Conservation (phyloP, 306 rosid species). For the Albizia julibrissin region DNA sequence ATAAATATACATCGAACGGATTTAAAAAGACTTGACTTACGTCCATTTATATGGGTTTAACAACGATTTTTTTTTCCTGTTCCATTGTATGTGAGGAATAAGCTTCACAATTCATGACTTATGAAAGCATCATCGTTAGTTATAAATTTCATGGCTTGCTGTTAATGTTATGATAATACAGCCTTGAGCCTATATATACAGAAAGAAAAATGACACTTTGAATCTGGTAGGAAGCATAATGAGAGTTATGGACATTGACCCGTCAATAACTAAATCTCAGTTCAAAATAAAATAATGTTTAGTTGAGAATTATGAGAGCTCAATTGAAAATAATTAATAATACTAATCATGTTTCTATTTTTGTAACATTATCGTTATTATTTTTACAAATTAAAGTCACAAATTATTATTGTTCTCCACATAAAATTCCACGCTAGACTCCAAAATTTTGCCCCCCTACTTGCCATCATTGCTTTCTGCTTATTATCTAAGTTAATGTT, state of each 20-base stretch:
- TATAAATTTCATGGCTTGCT: too few species aligned
- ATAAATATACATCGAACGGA: neutral
- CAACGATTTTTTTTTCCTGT: neutral
- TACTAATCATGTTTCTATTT: too few species aligned
- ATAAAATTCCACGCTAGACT: conserved; percentile 33
- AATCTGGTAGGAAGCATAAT: neutral
- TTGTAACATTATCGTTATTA: neutral
- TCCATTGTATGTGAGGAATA: neutral
- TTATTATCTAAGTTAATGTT: neutral
- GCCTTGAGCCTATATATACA: conserved; percentile 5
- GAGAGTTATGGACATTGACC: neutral
- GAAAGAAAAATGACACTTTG: neutral
- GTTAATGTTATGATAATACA: neutral
- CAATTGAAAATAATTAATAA: neutral
- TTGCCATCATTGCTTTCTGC: neutral
- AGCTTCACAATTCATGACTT: neutral
- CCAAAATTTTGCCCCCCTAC: conserved; percentile 37
- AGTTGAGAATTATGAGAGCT: neutral
- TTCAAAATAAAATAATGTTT: neutral
- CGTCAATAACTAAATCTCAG: neutral
- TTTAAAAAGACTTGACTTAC: neutral
- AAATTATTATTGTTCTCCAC: neutral
- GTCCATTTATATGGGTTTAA: neutral
- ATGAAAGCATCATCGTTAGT: neutral
- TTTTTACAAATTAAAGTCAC: neutral